These are phyloP conservation scores for Lachnellula hyalina DNA, from an alignment of 2,329 filamentous ascomycete genomes.

Conservation along the genomic window DNA sequence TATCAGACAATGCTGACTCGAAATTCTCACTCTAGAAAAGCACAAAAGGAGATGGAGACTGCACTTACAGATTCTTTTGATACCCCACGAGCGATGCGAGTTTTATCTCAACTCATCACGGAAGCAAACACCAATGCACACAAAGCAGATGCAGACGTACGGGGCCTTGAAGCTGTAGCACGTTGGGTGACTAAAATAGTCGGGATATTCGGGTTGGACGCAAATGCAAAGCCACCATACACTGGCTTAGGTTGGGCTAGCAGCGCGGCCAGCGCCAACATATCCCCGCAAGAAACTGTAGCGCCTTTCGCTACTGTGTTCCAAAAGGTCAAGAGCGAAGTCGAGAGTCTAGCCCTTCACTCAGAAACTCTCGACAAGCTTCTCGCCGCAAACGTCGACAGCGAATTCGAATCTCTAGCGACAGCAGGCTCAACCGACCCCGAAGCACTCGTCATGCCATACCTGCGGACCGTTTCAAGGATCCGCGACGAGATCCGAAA, in stretches of 20 bases:
- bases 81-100: slow-evolving; percentile 71
- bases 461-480: slow-evolving; percentile 48
- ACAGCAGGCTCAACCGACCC: slow-evolving; percentile 44
- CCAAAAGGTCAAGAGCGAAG: slow-evolving; percentile 41
- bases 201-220: slow-evolving; percentile 76
- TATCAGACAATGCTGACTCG: slow-evolving; percentile 29
- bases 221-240: slow-evolving; percentile 50
- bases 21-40: slow-evolving; percentile 43
- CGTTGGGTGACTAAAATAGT: slow-evolving; percentile 80
- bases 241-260: slow-evolving; percentile 53
- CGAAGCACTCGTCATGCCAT: slow-evolving; percentile 50
- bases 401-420: slow-evolving; percentile 43
- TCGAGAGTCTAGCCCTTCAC: slow-evolving; percentile 42
- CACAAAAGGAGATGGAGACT: slow-evolving; percentile 47
- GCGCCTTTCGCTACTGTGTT: slow-evolving; percentile 44
- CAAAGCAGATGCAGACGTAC: slow-evolving; percentile 41
- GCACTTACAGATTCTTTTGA: slow-evolving; percentile 83
- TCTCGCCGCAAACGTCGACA: slow-evolving; percentile 39
- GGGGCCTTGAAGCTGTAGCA: slow-evolving; percentile 52
- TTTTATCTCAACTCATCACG: slow-evolving; percentile 73
- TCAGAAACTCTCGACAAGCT: slow-evolving; percentile 41
- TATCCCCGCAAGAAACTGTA: slow-evolving; percentile 41
- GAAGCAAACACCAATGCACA: slow-evolving; percentile 62
- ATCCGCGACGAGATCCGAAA: slow-evolving; percentile 58
- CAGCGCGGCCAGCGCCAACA: slow-evolving; percentile 31